These are phyloP conservation scores for Litsea cubeba DNA, from an alignment of 164 flowering plant species.

Conservation along the genomic window DNA sequence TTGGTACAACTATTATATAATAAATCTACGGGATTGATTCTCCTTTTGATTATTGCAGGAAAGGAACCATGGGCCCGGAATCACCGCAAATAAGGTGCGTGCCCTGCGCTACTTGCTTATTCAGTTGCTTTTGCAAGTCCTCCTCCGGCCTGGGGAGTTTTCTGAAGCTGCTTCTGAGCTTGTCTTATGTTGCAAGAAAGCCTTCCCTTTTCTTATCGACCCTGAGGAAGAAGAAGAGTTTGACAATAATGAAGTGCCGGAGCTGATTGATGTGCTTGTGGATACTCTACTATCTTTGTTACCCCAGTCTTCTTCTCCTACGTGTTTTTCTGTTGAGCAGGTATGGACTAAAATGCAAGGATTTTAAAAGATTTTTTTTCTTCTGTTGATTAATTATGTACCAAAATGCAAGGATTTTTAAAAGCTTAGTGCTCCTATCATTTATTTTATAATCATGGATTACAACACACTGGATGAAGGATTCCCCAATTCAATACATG, in stretches of 20 bases:
- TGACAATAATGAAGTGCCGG: constrained; percentile 44
- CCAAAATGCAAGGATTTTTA: neutral
- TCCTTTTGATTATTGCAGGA: constrained; percentile 41
- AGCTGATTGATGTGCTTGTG: constrained; percentile 81
- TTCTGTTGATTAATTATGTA: constrained; percentile 80
- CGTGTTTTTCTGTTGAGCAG: constrained; percentile 89
- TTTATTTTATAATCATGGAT: neutral
- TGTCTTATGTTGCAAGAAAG: constrained; percentile 74
- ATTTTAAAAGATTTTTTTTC: constrained; percentile 10
- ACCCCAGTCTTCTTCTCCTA: constrained; percentile 81
- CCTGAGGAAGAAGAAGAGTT: constrained; percentile 61
- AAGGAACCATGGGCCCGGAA: constrained; percentile 42
- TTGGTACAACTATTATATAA: neutral
- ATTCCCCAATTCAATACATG: neutral
- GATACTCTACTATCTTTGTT: constrained; percentile 85
- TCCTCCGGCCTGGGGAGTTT: constrained; percentile 81
- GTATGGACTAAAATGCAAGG: constrained; percentile 27
- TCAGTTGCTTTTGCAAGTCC: constrained; percentile 77
- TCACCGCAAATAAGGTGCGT: constrained; percentile 52
- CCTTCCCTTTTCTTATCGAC: constrained; percentile 44
- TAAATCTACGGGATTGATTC: neutral
- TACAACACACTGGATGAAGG: neutral
- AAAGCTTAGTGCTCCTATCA: neutral
- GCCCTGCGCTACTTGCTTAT: constrained; percentile 81
- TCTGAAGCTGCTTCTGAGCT: constrained; percentile 80